phyloP scores from a whole-genome alignment of 768 basidiomycete species.

The Mycena metata region DNA sequence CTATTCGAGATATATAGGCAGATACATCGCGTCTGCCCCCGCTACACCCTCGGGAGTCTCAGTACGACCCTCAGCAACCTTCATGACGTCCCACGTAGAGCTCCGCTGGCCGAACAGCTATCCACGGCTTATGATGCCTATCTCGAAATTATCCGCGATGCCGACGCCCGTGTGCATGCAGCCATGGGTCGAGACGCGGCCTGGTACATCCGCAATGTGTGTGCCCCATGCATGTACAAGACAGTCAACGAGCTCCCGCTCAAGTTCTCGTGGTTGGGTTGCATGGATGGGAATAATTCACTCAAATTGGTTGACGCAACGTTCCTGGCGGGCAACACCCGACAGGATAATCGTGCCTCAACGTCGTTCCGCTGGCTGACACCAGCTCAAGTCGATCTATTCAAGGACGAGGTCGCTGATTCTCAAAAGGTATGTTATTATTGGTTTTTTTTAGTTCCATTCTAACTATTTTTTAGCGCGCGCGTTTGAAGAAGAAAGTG shows the following conservation, averaged over 20 bases:
- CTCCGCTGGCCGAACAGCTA: slow-evolving; percentile 2
- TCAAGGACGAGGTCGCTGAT: slow-evolving; percentile 30
- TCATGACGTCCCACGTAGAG: slow-evolving; percentile 16
- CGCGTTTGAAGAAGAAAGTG: slow-evolving; percentile 1
- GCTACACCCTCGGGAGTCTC: slow-evolving; percentile 41
- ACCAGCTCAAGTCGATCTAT: slow-evolving; percentile 27
- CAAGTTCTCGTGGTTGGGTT: not conserved
- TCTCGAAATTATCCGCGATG: slow-evolving; percentile 12
- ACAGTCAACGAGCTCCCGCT: not conserved
- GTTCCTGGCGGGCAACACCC: slow-evolving; percentile 1
- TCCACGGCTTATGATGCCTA: slow-evolving; percentile 17
- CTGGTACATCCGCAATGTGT: slow-evolving; percentile 18
- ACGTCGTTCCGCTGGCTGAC: slow-evolving; percentile 19
- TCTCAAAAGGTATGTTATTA: slow-evolving; percentile 12
- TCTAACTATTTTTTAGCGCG: not conserved
- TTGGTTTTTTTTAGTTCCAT: too few relatives aligned
- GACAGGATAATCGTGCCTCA: slow-evolving; percentile 21
- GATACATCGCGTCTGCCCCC: slow-evolving; percentile 42
- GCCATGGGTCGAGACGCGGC: slow-evolving; percentile 1
- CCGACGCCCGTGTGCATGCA: not conserved
- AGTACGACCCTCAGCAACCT: slow-evolving; percentile 33
- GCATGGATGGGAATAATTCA: slow-evolving; percentile 24
- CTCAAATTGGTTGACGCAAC: slow-evolving; percentile 21
- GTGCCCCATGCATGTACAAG: slow-evolving; percentile 23
- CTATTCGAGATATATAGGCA: slow-evolving; percentile 44